phyloP scores from a whole-genome alignment of 345 rosid genomes.

The Excoecaria agallocha region DNA sequence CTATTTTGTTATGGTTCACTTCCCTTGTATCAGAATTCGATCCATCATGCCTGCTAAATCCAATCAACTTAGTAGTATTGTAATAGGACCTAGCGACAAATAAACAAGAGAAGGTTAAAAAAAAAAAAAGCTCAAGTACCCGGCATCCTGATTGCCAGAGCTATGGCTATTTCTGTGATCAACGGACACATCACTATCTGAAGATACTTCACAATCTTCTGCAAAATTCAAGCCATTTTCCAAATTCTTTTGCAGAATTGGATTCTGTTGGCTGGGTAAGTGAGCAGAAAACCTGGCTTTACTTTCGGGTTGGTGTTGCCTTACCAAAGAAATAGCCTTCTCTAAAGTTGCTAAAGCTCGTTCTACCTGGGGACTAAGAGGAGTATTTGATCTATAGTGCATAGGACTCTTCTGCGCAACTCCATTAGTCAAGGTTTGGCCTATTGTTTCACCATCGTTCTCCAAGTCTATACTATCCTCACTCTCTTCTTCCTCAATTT shows the following conservation, averaged over 20 bases:
- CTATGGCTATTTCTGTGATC: constrained; percentile 33
- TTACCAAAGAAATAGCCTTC: constrained; percentile 55
- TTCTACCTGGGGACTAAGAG: constrained; percentile 60
- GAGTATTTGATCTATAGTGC: constrained; percentile 34
- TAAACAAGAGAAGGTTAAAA: background rate
- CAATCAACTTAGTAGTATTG: background rate
- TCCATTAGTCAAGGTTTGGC: constrained; percentile 14
- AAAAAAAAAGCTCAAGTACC: constrained; percentile 30
- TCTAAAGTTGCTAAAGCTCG: constrained; percentile 76
- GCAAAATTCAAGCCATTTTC: constrained; percentile 17
- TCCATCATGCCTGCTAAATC: constrained; percentile 39
- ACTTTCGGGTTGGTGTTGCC: constrained; percentile 35
- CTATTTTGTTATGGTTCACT: constrained; percentile 52
- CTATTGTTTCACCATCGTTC: constrained; percentile 14
- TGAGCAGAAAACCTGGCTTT: constrained; percentile 25
- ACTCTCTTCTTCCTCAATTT: constrained; percentile 64
- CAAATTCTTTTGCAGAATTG: constrained; percentile 18
- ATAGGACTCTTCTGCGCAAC: constrained; percentile 12
- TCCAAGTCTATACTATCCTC: constrained; percentile 21
- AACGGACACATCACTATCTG: constrained; percentile 25
- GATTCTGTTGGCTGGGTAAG: constrained; percentile 35
- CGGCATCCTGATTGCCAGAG: constrained; percentile 26
- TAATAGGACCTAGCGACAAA: background rate
- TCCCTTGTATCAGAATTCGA: constrained; percentile 50
- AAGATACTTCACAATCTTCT: constrained; percentile 26